Conservation (phyloP, 2,329 filamentous ascomycete genomes). For the Pseudohalonectria lignicola region DNA sequence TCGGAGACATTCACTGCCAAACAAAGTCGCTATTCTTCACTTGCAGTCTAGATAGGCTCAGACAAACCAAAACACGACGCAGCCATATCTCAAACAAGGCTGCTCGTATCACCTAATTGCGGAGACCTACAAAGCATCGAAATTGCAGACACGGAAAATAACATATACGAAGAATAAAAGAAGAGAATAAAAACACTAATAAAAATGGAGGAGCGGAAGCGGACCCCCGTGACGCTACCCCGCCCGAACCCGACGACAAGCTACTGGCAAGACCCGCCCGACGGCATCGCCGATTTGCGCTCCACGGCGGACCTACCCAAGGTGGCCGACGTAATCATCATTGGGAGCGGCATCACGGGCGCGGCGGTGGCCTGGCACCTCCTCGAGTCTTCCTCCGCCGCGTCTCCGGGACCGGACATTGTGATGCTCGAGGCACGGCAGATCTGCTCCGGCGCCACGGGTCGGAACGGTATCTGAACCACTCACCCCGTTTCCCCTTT, state of each 20-base stretch:
- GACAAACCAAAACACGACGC: too few relatives aligned
- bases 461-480: slow-evolving; percentile 34
- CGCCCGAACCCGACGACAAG: slow-evolving; percentile 39
- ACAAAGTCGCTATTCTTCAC: too few relatives aligned
- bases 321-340: slow-evolving; percentile 46
- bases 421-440: slow-evolving; percentile 56
- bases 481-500: too few relatives aligned
- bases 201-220: slow-evolving; percentile 25
- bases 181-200: too few relatives aligned
- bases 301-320: slow-evolving; percentile 37
- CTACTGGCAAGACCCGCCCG: slow-evolving; percentile 51
- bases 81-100: too few relatives aligned
- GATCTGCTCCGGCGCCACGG: slow-evolving; percentile 56
- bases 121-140: too few relatives aligned
- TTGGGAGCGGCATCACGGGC: slow-evolving; percentile 57
- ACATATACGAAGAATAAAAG: too few relatives aligned
- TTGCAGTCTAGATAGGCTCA: too few relatives aligned
- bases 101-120: too few relatives aligned
- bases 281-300: slow-evolving; percentile 34
- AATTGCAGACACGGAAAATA: too few relatives aligned
- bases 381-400: slow-evolving; percentile 11
- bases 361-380: slow-evolving; percentile 45
- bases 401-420: slow-evolving; percentile 20
- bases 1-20: too few relatives aligned
- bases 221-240: slow-evolving; percentile 32